Evolutionary conservation across 2,329 filamentous ascomycete species (phyloP).

Genomic region (Pseudogymnoascus verrucosus): DNA sequence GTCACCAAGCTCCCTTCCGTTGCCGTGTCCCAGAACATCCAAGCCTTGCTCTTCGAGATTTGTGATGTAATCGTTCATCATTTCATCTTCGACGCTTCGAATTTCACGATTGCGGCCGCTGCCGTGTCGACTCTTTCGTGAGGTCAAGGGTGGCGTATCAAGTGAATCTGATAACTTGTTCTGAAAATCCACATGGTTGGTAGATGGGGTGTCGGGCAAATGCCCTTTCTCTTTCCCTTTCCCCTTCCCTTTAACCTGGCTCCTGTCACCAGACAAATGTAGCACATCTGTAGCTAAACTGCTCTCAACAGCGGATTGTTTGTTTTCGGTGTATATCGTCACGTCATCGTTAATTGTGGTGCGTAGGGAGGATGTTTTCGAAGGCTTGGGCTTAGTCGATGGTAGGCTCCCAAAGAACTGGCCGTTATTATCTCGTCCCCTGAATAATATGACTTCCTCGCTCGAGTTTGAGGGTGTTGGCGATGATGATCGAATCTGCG

Average conservation of each 20-base stretch:
- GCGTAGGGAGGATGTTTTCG: not conserved
- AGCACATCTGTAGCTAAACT: not conserved
- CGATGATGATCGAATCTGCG: constrained; percentile 24
- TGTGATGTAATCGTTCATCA: constrained; percentile 6
- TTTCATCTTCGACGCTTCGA: not conserved
- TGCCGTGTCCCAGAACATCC: not conserved
- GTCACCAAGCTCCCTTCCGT: constrained; percentile 8
- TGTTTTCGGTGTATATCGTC: constrained; percentile 1
- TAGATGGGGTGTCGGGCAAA: not conserved
- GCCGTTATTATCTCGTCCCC: constrained; percentile 36
- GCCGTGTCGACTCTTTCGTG: not conserved
- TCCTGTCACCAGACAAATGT: not conserved
- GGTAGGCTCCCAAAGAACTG: constrained; percentile 2
- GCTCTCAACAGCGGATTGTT: not conserved
- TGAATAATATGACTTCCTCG: constrained; percentile 66
- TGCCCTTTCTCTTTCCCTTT: not conserved
- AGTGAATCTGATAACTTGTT: not conserved
- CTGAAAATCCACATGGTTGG: not conserved
- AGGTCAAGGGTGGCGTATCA: not conserved
- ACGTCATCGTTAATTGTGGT: not conserved
- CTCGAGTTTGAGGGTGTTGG: constrained; percentile 49
- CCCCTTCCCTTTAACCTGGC: not conserved
- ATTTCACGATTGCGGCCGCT: not conserved
- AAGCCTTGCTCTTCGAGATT: constrained; percentile 3
- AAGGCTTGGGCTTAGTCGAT: not conserved